Evolutionary conservation across 2,329 filamentous ascomycete species (phyloP), one percentile per base, ranked within the genome.

Genomic region (Dactylellina haptotyla): DNA sequence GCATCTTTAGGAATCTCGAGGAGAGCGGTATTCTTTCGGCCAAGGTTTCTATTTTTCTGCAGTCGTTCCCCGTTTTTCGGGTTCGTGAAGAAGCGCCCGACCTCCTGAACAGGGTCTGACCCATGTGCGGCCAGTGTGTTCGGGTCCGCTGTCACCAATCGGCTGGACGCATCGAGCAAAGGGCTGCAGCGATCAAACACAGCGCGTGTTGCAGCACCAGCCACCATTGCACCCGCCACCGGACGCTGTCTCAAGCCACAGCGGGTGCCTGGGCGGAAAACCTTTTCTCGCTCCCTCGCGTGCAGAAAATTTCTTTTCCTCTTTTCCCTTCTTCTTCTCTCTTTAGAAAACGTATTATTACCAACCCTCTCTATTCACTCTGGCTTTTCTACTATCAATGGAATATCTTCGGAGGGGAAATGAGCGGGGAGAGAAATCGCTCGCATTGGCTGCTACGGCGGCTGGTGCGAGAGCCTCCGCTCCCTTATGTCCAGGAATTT

Each of bases 271-370:
- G 45, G 16, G 25, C 50, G 23, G 20, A 8, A 10, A 43, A 34
- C 32, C n/a, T 53, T 53, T 28, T 20, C 37, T 28, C 51, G 6
- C 28, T 41, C 25, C 43, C 30, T 34, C 30, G 41, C 45, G 56
- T n/a, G n/a, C 54, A 67, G 54, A 67, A 51, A 51, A 18, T 59
- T 14, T 53, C 34, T 14, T 23, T 39, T 48, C 50, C 23, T 43
- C 59, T 10, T 30, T 23, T 46, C 34, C 50, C 37, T 54, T 30
- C 20, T 58, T 30, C 23, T 71, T 56, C 46, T 65, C 59, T 72
- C 67, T n/a, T 72, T 26, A 72, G 67, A 72, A 72, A 72, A 72
- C 67, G 67, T 72, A 72, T 54, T 65, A 72, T 72, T 72, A 65
- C 41, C 45, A 64, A 72, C 67, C 67, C 67, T 72, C 67, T 72